These are phyloP conservation scores for Aspergillus arachidicola DNA, from an alignment of 2,329 filamentous ascomycete genomes.

Conservation along the genomic window DNA sequence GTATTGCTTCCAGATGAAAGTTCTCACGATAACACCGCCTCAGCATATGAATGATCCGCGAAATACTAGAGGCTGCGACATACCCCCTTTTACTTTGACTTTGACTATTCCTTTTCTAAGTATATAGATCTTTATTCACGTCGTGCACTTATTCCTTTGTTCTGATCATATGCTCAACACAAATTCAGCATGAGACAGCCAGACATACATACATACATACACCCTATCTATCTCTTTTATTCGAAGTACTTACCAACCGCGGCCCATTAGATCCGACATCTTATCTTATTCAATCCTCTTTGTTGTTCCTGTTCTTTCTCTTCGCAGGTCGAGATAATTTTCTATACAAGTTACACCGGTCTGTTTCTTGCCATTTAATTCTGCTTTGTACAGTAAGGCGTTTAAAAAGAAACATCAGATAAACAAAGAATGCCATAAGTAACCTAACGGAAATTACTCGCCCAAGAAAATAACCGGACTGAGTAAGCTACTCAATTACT, in stretches of 20 bases:
- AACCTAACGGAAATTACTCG: background rate
- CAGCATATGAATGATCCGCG: background rate
- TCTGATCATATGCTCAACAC: background rate
- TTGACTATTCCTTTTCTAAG: background rate
- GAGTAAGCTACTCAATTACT: background rate
- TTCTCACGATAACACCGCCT: background rate
- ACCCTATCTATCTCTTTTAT: background rate
- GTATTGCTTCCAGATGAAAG: background rate
- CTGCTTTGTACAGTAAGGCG: background rate
- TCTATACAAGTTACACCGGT: background rate
- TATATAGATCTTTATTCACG: slow-evolving; percentile 1
- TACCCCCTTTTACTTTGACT: background rate
- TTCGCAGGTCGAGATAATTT: slow-evolving; percentile 6
- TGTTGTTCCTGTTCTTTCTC: background rate
- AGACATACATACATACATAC: slow-evolving; percentile 4
- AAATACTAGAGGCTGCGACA: background rate
- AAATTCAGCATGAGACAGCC: background rate
- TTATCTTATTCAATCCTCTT: slow-evolving; percentile 3
- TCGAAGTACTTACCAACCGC: background rate
- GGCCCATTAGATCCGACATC: background rate
- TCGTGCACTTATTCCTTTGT: background rate
- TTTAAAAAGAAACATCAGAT: background rate
- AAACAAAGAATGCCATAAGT: background rate
- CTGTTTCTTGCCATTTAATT: background rate
- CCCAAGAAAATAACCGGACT: background rate